Evolutionary conservation across 768 basidiomycete species (phyloP).

Genomic region (Leccinum obscurum): DNA sequence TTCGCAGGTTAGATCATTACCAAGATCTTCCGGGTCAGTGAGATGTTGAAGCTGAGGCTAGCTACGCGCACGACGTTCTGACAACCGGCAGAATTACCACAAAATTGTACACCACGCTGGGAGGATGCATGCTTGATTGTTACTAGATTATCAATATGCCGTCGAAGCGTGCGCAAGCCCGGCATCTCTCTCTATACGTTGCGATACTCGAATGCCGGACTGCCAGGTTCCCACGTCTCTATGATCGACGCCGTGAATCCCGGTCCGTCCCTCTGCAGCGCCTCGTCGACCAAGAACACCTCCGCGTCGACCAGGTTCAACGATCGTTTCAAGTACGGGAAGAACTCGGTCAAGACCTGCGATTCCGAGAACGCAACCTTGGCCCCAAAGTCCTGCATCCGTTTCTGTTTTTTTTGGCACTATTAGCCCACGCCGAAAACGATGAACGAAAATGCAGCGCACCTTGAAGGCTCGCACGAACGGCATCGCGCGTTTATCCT

Average conservation of each 20-base stretch:
- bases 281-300: conserved; percentile 69
- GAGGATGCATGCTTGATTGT: too few relatives aligned
- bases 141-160: background rate
- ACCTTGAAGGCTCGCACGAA: conserved; percentile 37
- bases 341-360: conserved; percentile 64
- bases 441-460: conserved; percentile 10
- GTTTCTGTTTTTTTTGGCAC: conserved; percentile 53
- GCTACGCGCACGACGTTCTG: too few relatives aligned
- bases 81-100: background rate
- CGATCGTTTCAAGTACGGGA: conserved; percentile 81
- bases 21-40: too few relatives aligned
- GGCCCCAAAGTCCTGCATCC: conserved; percentile 73
- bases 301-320: conserved; percentile 71
- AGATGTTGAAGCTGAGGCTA: too few relatives aligned
- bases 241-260: conserved; percentile 72
- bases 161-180: background rate
- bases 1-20: too few relatives aligned
- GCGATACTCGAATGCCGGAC: conserved; percentile 84
- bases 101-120: too few relatives aligned
- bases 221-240: conserved; percentile 85
- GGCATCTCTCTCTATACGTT: conserved; percentile 50
- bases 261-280: conserved; percentile 48
- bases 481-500: too few relatives aligned
- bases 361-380: conserved; percentile 81
- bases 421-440: background rate